A percentile compares a stretch with the other conserved stretches of the same genome.
phyloP scores from a whole-genome alignment of 2,329 filamentous ascomycete genomes.

The Verticillium klebahnii region DNA sequence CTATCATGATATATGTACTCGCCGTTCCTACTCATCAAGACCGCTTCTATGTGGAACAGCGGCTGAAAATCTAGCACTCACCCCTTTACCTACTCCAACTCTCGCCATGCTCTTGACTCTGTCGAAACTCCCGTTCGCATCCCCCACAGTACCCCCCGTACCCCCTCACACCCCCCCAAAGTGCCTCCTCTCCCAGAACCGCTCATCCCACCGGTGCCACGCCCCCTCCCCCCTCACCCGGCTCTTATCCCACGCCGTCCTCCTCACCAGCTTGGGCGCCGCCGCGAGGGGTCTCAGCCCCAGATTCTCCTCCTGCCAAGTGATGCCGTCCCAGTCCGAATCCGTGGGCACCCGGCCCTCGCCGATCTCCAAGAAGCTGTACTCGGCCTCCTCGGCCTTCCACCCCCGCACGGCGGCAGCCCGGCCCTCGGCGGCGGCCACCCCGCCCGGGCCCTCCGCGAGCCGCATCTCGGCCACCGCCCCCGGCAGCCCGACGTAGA shows the following conservation, averaged over 20 bases:
- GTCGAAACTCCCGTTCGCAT: no score
- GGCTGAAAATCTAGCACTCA: no score
- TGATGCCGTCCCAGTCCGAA: background rate
- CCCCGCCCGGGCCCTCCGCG: background rate
- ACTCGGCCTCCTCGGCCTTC: slow-evolving; percentile 6
- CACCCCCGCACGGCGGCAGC: slow-evolving; percentile 10
- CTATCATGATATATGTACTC: no score
- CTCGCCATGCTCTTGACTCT: no score
- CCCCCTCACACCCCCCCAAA: background rate
- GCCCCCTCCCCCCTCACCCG: background rate
- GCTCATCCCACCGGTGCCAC: background rate
- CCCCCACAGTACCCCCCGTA: no score
- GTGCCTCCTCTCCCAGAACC: slow-evolving; percentile 1
- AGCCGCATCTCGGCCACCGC: no score
- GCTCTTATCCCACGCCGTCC: background rate
- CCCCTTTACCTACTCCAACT: no score
- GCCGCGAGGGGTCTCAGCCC: background rate
- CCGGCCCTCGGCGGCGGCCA: background rate
- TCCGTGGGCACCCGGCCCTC: background rate
- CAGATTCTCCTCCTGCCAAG: background rate
- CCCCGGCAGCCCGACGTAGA: no score
- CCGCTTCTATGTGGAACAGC: no score
- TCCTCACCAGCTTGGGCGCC: background rate
- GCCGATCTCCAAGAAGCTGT: slow-evolving; percentile 12
- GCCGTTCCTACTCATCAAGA: no score